These are phyloP conservation scores for Fusarium lyarnte DNA, from an alignment of 2,329 filamentous ascomycete species.

Conservation along the genomic window DNA sequence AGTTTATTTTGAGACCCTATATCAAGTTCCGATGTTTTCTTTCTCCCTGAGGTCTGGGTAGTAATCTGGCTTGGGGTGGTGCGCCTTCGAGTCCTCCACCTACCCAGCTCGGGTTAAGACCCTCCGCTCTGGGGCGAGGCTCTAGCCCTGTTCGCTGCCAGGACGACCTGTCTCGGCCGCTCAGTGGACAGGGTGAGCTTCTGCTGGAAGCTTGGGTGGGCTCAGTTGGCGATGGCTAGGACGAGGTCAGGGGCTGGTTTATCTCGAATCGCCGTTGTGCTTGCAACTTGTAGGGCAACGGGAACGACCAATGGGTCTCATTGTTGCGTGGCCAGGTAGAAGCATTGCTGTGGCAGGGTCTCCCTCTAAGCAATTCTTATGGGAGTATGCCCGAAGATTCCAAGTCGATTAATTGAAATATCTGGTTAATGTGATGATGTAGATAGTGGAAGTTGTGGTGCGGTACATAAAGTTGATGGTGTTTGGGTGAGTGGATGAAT, in stretches of 20 bases:
- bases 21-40: too few relatives aligned
- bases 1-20: too few relatives aligned
- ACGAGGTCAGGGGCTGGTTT: constrained; percentile 36
- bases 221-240: constrained; percentile 24
- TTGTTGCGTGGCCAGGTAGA: neutral
- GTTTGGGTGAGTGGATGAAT: constrained; percentile 29
- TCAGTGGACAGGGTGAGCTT: constrained; percentile 30
- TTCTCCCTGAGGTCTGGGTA: too few relatives aligned
- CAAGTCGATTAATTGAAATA: neutral
- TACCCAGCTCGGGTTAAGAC: constrained; percentile 36
- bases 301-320: neutral
- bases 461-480: constrained; percentile 19
- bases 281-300: constrained; percentile 6
- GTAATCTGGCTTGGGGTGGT: constrained; percentile 35
- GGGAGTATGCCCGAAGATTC: neutral
- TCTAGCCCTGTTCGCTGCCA: constrained; percentile 36
- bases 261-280: constrained; percentile 22
- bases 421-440: constrained; percentile 11
- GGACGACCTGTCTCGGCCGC: constrained; percentile 29
- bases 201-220: constrained; percentile 32
- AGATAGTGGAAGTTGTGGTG: constrained; percentile 17
- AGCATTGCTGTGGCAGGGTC: neutral
- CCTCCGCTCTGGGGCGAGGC: constrained; percentile 35
- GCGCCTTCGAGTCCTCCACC: constrained; percentile 35
- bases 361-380: neutral